Base-by-base conservation (phyloP, 2,329 filamentous ascomycete genomes). In the Epichloe sibirici region DNA sequence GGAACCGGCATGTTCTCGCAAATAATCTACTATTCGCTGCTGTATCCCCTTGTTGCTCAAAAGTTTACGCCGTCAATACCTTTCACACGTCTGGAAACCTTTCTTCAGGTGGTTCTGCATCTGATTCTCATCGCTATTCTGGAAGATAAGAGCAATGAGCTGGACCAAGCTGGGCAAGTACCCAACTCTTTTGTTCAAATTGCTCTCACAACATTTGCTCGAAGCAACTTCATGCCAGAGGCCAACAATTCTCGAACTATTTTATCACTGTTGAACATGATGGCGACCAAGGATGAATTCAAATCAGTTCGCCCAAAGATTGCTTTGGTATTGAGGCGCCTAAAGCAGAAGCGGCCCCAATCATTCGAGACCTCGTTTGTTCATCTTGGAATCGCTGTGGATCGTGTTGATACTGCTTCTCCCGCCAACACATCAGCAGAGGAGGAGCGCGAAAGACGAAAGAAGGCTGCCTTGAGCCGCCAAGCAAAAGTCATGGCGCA, bases 401-500 rank as follows among this genome's bases (percentile, higher is more conserved):
- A 95, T 61, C 79, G 87, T 48, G 82, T 94, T 57, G 86, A 88
- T 58, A 90, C 88, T 4, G 83, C 83, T 4, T 93, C 89, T 1
- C 89, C 90, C n/a, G 86, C 86, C 13, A 78, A 74, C 52, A 77
- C 75, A 51, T 75, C 80, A 5, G 81, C 76, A 39, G 84, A 87
- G 54, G 85, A 85, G 58, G 87, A 91, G 62, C 79, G 81, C 15
- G 87, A 91, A 66, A 74, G 82, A 55, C 95, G 91, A 73, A 98
- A 96, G 75, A 86, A 87, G 68, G 88, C 91, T 50, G 93, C 93
- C 0, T 71, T 90, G 42, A 91, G 90, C 60, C 82, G 93, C 23
- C 90, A 97, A 68, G 90, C 90, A 2, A 86, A 83, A 62, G 89
- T 98, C 35, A 96, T 98, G 90, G 93, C 90, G 2, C 90, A 96